A percentile compares a stretch with the other conserved stretches of the same genome.
Evolutionary conservation across 1,284 basidiomycete species (phyloP).

Genomic region (Ganoderma lucidum): DNA sequence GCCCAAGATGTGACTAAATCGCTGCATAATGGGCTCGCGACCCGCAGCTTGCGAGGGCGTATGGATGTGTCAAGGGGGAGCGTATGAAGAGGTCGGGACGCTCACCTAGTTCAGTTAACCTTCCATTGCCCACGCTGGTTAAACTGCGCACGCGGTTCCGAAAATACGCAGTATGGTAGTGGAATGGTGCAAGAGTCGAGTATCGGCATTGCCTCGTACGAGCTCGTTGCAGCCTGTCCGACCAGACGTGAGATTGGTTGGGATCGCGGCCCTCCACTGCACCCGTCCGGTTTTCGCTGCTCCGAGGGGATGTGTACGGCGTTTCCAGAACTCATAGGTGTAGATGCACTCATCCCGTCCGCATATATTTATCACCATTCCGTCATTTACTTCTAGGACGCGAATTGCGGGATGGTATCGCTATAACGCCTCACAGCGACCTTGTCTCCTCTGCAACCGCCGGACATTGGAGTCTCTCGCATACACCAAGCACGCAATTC

Average conservation of each 20-base stretch:
- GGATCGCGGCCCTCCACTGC: too few relatives aligned
- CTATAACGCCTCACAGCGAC: too few relatives aligned
- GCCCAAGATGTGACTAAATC: not conserved
- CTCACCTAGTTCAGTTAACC: not conserved
- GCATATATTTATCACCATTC: too few relatives aligned
- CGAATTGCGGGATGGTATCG: too few relatives aligned
- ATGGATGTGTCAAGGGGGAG: not conserved
- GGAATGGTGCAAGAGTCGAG: not conserved
- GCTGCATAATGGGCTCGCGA: not conserved
- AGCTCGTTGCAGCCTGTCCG: not conserved
- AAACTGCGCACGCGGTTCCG: not conserved
- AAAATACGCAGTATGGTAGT: not conserved
- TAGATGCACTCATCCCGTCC: too few relatives aligned
- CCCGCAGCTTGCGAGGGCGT: not conserved
- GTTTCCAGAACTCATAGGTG: too few relatives aligned
- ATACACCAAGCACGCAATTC: too few relatives aligned
- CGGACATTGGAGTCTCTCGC: too few relatives aligned
- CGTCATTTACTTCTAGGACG: too few relatives aligned
- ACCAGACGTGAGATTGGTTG: not conserved
- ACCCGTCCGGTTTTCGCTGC: too few relatives aligned
- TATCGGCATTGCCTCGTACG: not conserved
- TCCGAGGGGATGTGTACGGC: too few relatives aligned
- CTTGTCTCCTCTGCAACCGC: too few relatives aligned
- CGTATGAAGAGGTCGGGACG: not conserved
- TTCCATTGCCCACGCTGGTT: not conserved